phyloP scores from a whole-genome alignment of 2,329 filamentous ascomycete species.

The Ophiostoma novo-ulmi region DNA sequence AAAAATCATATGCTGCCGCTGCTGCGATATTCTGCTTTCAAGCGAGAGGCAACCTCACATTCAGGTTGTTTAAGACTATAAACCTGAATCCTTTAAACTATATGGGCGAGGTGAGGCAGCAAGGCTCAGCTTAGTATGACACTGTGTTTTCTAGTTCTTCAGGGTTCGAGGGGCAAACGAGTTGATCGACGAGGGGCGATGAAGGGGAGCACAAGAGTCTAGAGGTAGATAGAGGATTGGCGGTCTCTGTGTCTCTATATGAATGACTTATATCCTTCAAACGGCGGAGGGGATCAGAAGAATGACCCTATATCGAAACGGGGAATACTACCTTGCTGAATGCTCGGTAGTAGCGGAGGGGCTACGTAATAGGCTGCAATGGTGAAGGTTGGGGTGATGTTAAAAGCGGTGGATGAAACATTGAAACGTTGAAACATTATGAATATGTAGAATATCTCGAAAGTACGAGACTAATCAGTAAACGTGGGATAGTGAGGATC shows the following conservation, averaged over 20 bases:
- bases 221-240: too few relatives aligned
- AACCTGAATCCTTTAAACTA: background rate
- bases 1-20: background rate
- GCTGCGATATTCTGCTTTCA: background rate
- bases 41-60: slow-evolving; percentile 7
- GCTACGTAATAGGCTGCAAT: background rate
- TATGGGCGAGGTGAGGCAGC: background rate
- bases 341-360: too few relatives aligned
- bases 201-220: too few relatives aligned
- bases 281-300: too few relatives aligned
- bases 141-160: background rate
- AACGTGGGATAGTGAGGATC: background rate
- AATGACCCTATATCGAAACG: too few relatives aligned
- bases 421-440: background rate
- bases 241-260: too few relatives aligned
- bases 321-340: too few relatives aligned
- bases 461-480: background rate
- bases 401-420: background rate
- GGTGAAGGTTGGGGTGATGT: background rate
- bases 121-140: background rate
- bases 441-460: background rate
- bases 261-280: too few relatives aligned
- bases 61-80: background rate
- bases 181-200: background rate
- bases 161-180: background rate